phyloP scores from a whole-genome alignment of 352 stramenopile genomes.

The Phytophthora sp. region DNA sequence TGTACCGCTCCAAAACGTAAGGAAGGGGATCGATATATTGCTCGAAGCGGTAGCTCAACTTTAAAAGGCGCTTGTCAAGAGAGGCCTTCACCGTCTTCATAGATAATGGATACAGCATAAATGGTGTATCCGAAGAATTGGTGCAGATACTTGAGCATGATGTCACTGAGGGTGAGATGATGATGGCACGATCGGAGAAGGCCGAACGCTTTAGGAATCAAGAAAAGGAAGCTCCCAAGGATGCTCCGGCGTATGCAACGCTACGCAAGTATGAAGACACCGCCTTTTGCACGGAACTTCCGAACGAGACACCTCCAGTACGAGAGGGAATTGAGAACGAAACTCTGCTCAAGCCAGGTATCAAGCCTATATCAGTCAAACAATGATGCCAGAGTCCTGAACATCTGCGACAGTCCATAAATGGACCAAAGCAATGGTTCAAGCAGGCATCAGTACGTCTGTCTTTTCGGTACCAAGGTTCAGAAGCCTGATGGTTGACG shows the following conservation, averaged over 20 bases:
- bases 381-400: slow-evolving; percentile 8
- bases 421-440: background rate
- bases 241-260: background rate
- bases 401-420: background rate
- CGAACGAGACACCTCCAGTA: background rate
- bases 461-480: background rate
- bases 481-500: slow-evolving; percentile 1
- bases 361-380: background rate
- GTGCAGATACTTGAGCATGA: background rate
- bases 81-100: too few species aligned
- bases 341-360: background rate
- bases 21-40: background rate
- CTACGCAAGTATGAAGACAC: slow-evolving; percentile 1
- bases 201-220: slow-evolving; percentile 9
- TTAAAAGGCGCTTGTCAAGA: background rate
- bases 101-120: background rate
- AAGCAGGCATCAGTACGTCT: background rate
- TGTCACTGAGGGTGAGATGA: slow-evolving; percentile 3
- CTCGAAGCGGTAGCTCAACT: background rate
- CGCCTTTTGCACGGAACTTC: background rate
- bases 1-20: background rate
- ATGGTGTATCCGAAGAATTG: background rate
- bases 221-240: slow-evolving; percentile 1
- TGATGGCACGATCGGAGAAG: slow-evolving; percentile 23
- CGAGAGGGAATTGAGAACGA: background rate